A percentile compares a stretch with the other conserved stretches of the same genome.
Evolutionary conservation across 2,329 filamentous ascomycete genomes (phyloP).

Genomic region (Colletotrichum lupini): DNA sequence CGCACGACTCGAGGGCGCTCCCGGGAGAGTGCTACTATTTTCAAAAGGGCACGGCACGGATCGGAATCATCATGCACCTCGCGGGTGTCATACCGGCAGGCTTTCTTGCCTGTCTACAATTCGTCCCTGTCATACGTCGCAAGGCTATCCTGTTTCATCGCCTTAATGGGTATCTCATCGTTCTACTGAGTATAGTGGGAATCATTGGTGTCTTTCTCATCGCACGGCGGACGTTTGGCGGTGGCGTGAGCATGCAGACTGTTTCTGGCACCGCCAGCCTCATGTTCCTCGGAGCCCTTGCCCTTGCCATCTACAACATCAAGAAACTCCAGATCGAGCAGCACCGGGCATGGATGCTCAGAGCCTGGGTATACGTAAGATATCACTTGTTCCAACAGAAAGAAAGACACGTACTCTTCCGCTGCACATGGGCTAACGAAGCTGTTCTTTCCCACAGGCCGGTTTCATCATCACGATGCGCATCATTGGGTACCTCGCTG

Average conservation of each 20-base stretch:
- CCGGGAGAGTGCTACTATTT: constrained; percentile 54
- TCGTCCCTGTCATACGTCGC: constrained; percentile 59
- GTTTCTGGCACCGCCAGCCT: constrained; percentile 56
- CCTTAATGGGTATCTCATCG: constrained; percentile 67
- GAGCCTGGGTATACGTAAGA: constrained; percentile 61
- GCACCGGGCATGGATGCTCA: constrained; percentile 73
- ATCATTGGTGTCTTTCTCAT: constrained; percentile 66
- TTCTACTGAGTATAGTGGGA: constrained; percentile 58
- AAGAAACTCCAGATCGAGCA: constrained; percentile 71
- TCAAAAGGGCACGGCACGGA: constrained; percentile 40
- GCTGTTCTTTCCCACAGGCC: constrained; percentile 42
- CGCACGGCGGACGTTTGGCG: constrained; percentile 62
- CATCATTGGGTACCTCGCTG: constrained; percentile 55
- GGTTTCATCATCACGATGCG: constrained; percentile 61
- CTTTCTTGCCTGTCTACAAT: constrained; percentile 59
- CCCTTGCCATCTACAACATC: constrained; percentile 65
- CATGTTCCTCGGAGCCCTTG: constrained; percentile 54
- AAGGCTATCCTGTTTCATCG: constrained; percentile 65
- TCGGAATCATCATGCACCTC: constrained; percentile 60
- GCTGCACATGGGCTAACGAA: neutral
- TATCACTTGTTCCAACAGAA: neutral
- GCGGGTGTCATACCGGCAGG: constrained; percentile 56
- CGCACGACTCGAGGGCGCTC: constrained; percentile 36
- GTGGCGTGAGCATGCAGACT: constrained; percentile 60
- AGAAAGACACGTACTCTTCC: neutral